Base-by-base conservation (phyloP, 2,329 filamentous ascomycete species). In the Aphanocladium album region DNA sequence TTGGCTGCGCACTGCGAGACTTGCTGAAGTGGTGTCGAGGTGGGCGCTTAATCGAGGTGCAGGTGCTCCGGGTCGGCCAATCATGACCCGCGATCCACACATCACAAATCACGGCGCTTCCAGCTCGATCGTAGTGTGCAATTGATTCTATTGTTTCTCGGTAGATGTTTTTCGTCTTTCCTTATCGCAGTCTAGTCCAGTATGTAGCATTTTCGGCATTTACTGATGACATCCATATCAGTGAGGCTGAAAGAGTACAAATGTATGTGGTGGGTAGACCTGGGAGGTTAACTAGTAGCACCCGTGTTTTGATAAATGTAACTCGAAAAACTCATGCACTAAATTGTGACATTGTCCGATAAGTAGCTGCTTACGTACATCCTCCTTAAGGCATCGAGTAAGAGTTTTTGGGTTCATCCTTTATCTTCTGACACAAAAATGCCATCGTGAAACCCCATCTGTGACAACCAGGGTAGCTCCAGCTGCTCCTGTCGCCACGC, bases 361-460 rank as follows among this genome's bases (percentile, higher is more conserved):
- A 23, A 16, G 14, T 27, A 21, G n/a, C 8, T 41, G 21, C n/a
- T 30, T 43, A 35, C 17, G 14, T 25, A 30, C 4, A 3, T 7
- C 43, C 41, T 7, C 27, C 33, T 6, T 11, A 16, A 11, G 25
- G 19, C 8, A 16, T 7, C 9, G 16, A 45, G 21, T n/a, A 21
- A 17, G 23, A 33, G 25, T 47, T 49, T 43, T 41, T 9, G 35
- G 25, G 47, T 51, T 51, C 25, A 14, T 37, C 17, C 16, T 27
- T 23, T 51, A 35, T 45, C 37, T 19, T 33, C 17, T 53, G 57
- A 59, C 35, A 52, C 27, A 9, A 37, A 33, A 37, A 45, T 41
- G 23, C 45, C 25, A 52, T 46, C 47, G 39, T 59, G 57, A 59
- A 59, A 59, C 57, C 49, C 25, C 14, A 59, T 53, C 16, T 59